These are phyloP conservation scores for Bjerkandera adusta DNA, from an alignment of 1,284 basidiomycete species.

Conservation along the genomic window DNA sequence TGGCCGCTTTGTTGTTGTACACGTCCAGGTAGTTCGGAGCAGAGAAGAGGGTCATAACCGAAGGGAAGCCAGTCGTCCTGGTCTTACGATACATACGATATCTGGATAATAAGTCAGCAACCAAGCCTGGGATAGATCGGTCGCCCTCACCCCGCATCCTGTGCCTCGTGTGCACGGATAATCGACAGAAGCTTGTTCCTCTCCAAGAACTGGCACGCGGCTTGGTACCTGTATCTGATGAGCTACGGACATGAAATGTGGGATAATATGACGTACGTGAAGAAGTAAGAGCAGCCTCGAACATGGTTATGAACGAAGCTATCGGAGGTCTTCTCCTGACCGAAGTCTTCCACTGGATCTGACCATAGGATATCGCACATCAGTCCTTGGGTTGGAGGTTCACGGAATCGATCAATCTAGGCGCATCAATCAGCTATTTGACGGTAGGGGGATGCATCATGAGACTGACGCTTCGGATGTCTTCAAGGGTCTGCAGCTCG, in stretches of 20 bases:
- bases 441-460: conserved; percentile 24
- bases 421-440: conserved; percentile 10
- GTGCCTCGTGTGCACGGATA: conserved; percentile 93
- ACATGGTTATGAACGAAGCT: conserved; percentile 93
- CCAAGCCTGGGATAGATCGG: background rate
- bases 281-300: conserved; percentile 95
- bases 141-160: conserved; percentile 84
- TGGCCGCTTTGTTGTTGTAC: conserved; percentile 96
- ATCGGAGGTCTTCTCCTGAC: conserved; percentile 83
- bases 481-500: conserved; percentile 88
- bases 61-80: conserved; percentile 89
- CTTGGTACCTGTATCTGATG: conserved; percentile 66
- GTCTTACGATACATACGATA: conserved; percentile 98
- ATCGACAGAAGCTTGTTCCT: conserved; percentile 93
- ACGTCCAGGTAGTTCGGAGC: conserved; percentile 96
- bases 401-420: conserved; percentile 91
- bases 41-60: conserved; percentile 96
- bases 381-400: conserved; percentile 90
- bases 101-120: conserved; percentile 34
- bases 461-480: conserved; percentile 79
- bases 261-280: conserved; percentile 61
- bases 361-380: conserved; percentile 98
- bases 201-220: conserved; percentile 92
- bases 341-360: conserved; percentile 93
- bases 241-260: conserved; percentile 1